A percentile compares a stretch with the other conserved stretches of the same genome.
Evolutionary conservation across 192 early-diverging fungal species (phyloP).

Genomic region (Linnemannia elongata): DNA sequence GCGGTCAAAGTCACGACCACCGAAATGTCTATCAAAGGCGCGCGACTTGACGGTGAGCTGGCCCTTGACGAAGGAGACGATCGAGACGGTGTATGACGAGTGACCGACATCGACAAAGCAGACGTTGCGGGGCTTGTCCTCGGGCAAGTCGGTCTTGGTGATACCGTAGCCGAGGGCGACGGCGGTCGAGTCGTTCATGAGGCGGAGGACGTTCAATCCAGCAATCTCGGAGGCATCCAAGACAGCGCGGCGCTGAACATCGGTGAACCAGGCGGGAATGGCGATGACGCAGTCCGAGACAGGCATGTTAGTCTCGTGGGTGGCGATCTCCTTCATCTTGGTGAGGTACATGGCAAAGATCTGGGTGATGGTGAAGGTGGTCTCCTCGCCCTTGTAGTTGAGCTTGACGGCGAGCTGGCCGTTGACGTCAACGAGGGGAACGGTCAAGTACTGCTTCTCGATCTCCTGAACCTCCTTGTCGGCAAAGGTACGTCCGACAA

Average conservation of each 20-base stretch:
- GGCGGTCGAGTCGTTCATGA: constrained; percentile 97
- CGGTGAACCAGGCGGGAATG: constrained; percentile 95
- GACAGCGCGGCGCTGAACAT: constrained; percentile 91
- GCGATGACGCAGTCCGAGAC: constrained; percentile 96
- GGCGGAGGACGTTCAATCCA: constrained; percentile 90
- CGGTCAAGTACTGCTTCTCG: constrained; percentile 89
- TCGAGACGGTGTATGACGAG: constrained; percentile 86
- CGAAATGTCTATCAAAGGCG: constrained; percentile 94
- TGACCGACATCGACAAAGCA: constrained; percentile 97
- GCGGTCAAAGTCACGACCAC: constrained; percentile 97
- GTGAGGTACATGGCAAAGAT: constrained; percentile 94
- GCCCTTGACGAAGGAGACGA: constrained; percentile 96
- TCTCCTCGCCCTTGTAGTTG: constrained; percentile 82
- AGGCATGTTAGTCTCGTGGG: constrained; percentile 83
- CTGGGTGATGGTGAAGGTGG: constrained; percentile 89
- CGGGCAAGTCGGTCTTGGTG: constrained; percentile 97
- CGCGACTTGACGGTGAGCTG: constrained; percentile 93
- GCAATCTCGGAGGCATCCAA: constrained; percentile 92
- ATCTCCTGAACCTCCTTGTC: constrained; percentile 88
- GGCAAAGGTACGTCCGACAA: constrained; percentile 87
- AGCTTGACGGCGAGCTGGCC: constrained; percentile 92
- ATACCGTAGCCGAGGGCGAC: constrained; percentile 98
- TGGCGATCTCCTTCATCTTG: constrained; percentile 93
- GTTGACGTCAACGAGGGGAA: constrained; percentile 82
- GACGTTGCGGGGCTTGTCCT: constrained; percentile 93